phyloP scores from a whole-genome alignment of 2,329 filamentous ascomycete species.

The Aureobasidium subglaciale region DNA sequence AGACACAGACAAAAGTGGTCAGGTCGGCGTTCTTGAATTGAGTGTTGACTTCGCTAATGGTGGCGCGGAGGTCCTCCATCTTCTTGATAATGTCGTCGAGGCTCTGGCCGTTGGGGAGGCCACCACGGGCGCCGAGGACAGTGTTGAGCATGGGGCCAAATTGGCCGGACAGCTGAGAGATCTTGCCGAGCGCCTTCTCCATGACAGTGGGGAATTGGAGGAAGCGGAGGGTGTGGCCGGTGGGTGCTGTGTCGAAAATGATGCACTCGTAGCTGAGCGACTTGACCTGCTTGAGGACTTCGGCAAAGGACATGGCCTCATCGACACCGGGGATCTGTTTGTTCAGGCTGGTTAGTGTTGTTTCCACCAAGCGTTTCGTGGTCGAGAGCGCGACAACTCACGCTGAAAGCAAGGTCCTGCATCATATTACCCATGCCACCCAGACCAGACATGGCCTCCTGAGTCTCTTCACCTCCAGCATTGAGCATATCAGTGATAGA shows the following conservation, averaged over 20 bases:
- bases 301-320: conserved; percentile 98
- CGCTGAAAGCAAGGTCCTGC: conserved; percentile 94
- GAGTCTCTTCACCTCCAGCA: conserved; percentile 62
- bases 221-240: conserved; percentile 96
- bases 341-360: not conserved
- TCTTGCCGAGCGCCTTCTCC: conserved; percentile 95
- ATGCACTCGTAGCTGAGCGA: conserved; percentile 98
- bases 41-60: conserved; percentile 90
- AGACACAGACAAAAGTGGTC: conserved; percentile 96
- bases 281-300: conserved; percentile 98
- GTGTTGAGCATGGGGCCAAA: conserved; percentile 95
- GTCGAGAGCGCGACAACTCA: conserved; percentile 38
- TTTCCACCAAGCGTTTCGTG: not conserved
- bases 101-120: conserved; percentile 84
- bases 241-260: conserved; percentile 97
- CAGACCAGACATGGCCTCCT: conserved; percentile 63
- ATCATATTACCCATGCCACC: conserved; percentile 85
- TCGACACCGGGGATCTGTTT: conserved; percentile 90
- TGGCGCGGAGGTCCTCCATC: conserved; percentile 86
- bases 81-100: conserved; percentile 89
- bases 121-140: conserved; percentile 70
- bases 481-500: conserved; percentile 93
- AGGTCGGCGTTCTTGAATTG: conserved; percentile 97
- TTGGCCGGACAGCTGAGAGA: conserved; percentile 86
- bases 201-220: conserved; percentile 96